Conservation (phyloP, 305 asterid species). For the Ilex paraguariensis region DNA sequence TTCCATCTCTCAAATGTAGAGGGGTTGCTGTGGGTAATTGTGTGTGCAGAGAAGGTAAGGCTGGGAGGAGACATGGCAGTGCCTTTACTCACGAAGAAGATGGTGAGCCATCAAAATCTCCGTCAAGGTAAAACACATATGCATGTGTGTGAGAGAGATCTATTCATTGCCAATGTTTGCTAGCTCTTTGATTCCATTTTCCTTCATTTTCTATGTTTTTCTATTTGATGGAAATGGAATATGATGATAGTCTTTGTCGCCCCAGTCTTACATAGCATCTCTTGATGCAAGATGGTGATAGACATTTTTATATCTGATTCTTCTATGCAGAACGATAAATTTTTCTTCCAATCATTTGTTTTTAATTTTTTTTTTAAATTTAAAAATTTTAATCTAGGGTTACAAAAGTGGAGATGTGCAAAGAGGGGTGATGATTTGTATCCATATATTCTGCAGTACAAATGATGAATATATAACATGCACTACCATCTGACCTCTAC, state of each 20-base stretch:
- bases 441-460: conserved; percentile 16
- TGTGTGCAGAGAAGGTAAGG: no score
- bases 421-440: conserved; percentile 39
- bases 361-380: no score
- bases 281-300: conserved; percentile 55
- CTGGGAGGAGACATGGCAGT: neutral
- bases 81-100: neutral
- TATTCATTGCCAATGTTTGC: neutral
- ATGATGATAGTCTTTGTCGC: conserved; percentile 51
- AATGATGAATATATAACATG: no score
- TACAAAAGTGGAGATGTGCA: conserved; percentile 1
- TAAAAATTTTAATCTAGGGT: neutral
- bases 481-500: no score
- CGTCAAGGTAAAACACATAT: neutral
- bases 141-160: neutral
- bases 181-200: neutral
- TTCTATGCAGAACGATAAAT: neutral
- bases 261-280: conserved; percentile 53
- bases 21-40: no score
- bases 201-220: neutral
- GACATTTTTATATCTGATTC: conserved; percentile 49
- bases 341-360: neutral
- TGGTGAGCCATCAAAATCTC: neutral
- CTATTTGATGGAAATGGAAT: conserved; percentile 12
- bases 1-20: no score